Base-by-base conservation (phyloP, 352 stramenopile genomes). In the Phytophthora meadii region DNA sequence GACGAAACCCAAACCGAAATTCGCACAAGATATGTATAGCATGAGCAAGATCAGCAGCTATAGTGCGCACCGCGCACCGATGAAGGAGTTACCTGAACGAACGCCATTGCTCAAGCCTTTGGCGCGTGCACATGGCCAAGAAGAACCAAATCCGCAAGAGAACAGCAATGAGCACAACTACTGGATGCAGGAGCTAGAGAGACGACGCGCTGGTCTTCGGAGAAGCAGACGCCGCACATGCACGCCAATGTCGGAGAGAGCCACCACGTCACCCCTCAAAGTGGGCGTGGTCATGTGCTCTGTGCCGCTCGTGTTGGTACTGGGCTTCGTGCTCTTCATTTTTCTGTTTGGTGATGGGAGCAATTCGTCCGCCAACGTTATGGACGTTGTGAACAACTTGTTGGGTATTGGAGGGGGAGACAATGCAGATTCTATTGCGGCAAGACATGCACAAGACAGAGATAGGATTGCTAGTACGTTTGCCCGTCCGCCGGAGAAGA, bases 161-260 rank as follows among this genome's bases (percentile, higher is more conserved):
- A 64, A 69, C 57, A 56, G 47, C 37, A 69, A 70, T 41, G 72
- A 87, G 24, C 74, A 86, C 63, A 90, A 87, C 56, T 89, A 93
- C 70, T 93, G 84, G 84, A 79, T 89, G 49, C 82, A 87, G 49
- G 81, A 93, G 64, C 79, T 87, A 37, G 81, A 90, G 55, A 70
- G 79, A 11, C 79, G 84, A 49, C 77, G 79, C 3, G 65, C 71
- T 2, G 68, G 72, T 3, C 51, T 79, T 11, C 56, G 54, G 10
- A 65, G 58, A 41, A 79, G 70, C 57, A 65, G 73, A 59, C 66
- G 70, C 15, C 70, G 66, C 44, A 81, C 66, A 24, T 81, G 73
- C 55, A 76, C 69, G 3, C 61, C 69, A n/a, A 66, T 77, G 41
- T 70, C 70, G 24, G 73, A 76, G 52, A 54, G 73, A 67, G 65